Base-by-base conservation (phyloP, 1,139 yeast genomes). In the Lodderomyces metapsilosis region DNA sequence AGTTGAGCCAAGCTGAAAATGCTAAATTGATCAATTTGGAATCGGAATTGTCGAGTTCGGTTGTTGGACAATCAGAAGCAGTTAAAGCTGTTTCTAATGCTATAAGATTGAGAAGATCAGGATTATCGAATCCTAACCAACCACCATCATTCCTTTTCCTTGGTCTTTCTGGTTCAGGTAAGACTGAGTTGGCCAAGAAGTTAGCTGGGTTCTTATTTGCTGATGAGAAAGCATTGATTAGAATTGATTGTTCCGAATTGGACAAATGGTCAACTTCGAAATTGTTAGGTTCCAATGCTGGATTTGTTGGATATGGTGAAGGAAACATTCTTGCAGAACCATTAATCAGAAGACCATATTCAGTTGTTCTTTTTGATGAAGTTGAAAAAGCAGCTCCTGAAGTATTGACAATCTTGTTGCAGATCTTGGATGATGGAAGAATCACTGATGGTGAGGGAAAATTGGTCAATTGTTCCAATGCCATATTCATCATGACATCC, bases 321-420 rank as follows among this genome's bases (percentile, higher is more conserved):
- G 98, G 98, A 62, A 98, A 98, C 53, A 80, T 91, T 53, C 76
- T 92, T 52, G 92, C 98, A 2, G 96, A 92, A 57, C 95, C 94
- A 46, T 74, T 92, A 47, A 76, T 88, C 47, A 80, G 97, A 60
- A 83, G 86, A 49, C 98, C 99, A 41, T 94, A 92, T 70, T 87
- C 98, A 4, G 98, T 94, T 21, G 78, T 92, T 23, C 73, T 92
- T 50, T 92, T 92, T 58, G 98, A 92, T 68, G 98, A 92, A 67
- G 95, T 92, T 44, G 98, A 92, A 60, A 92, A 92, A 67, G 99
- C 98, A n/a, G 96, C 96, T 2, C 98, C 98, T 1, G 98, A 92
- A 62, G 98, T 94, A 2, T 75, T 92, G 62, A 94, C 96, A 4
- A 83, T 92, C 16, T 74, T 92, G 56, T 74, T 92, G 54, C 98